Percentiles rank a stretch among this genome's conserved stretches.
phyloP scores from a whole-genome alignment of 1,139 yeast species.

The Suhomyces yuchorum region DNA sequence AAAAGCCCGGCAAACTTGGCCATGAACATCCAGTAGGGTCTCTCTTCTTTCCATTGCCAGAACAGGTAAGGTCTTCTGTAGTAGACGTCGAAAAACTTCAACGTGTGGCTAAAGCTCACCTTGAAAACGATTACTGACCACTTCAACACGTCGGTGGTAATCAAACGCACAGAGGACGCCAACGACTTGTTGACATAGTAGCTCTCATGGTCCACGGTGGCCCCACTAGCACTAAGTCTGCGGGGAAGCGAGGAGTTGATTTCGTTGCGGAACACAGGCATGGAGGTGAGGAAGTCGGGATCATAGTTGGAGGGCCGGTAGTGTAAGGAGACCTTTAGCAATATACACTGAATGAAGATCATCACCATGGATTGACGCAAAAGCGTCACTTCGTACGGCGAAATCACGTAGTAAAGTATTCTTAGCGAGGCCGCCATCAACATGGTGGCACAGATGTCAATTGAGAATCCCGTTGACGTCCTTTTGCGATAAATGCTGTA shows the following conservation, averaged over 20 bases:
- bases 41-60: conserved; percentile 83
- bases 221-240: conserved; percentile 14
- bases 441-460: conserved; percentile 92
- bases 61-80: conserved; percentile 65
- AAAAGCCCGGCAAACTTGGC: conserved; percentile 46
- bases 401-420: conserved; percentile 72
- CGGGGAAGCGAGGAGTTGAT: conserved; percentile 27
- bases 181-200: conserved; percentile 14
- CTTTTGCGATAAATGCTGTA: conserved; percentile 62
- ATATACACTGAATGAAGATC: conserved; percentile 69
- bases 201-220: conserved; percentile 17
- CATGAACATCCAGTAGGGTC: conserved; percentile 68
- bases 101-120: conserved; percentile 28
- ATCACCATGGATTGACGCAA: conserved; percentile 76
- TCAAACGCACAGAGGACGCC: conserved; percentile 16
- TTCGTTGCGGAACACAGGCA: conserved; percentile 35
- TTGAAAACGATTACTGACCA: conserved; percentile 17
- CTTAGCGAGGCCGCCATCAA: conserved; percentile 72
- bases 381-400: conserved; percentile 77
- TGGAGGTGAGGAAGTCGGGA: conserved; percentile 42
- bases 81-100: conserved; percentile 69
- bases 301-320: conserved; percentile 54
- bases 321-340: conserved; percentile 62
- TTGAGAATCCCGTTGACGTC: conserved; percentile 76
- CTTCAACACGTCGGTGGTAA: conserved; percentile 27